Percentiles rank a stretch among this genome's conserved stretches.
phyloP scores from a whole-genome alignment of 257 asterid species.

The Solanum appendiculatum region DNA sequence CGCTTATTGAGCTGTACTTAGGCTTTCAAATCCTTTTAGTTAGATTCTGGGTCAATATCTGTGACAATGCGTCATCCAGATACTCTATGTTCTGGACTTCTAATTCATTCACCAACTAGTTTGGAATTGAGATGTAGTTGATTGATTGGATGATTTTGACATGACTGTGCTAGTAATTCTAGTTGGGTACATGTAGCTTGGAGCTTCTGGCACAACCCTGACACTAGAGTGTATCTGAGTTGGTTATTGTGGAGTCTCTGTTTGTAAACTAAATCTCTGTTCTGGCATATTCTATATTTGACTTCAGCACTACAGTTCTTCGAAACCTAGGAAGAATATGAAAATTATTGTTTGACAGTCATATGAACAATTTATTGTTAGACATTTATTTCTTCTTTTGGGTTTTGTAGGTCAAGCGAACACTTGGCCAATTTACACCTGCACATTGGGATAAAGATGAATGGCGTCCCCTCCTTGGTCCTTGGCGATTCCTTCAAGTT shows the following conservation, averaged over 20 bases:
- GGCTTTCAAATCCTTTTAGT: not conserved
- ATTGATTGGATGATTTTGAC: not conserved
- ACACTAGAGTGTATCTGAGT: not conserved
- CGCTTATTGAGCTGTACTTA: not conserved
- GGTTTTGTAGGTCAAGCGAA: slow-evolving; percentile 66
- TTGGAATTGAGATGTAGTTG: not conserved
- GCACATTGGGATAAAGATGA: slow-evolving; percentile 98
- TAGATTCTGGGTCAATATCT: not conserved
- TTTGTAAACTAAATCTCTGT: not conserved
- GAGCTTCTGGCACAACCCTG: not conserved
- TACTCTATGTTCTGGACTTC: not conserved
- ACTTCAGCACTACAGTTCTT: not conserved
- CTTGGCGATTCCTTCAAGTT: slow-evolving; percentile 86
- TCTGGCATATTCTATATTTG: not conserved
- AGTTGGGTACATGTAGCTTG: not conserved
- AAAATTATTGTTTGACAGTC: not conserved
- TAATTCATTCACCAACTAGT: not conserved
- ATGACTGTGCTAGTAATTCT: not conserved
- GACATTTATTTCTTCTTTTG: not conserved
- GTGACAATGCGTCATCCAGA: not conserved
- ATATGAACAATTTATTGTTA: not conserved
- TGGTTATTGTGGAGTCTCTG: not conserved
- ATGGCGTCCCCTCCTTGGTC: slow-evolving; percentile 99
- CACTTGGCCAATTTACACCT: slow-evolving; percentile 89
- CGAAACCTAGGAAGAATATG: not conserved